These are phyloP conservation scores for Euryodendron excelsum DNA, from an alignment of 148 eudicot genomes.

Conservation along the genomic window DNA sequence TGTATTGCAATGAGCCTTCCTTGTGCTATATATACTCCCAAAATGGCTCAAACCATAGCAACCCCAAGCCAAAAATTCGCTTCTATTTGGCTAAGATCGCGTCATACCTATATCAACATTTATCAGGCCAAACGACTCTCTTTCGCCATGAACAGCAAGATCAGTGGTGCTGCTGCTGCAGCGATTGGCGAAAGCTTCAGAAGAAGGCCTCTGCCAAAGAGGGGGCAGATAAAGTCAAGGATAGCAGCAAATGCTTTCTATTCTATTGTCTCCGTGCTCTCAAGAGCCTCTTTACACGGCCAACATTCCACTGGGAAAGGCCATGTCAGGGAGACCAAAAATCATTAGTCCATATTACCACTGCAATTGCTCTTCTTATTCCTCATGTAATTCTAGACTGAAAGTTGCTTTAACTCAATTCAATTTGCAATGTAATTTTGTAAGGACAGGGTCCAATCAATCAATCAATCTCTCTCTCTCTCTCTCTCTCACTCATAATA, in stretches of 20 bases:
- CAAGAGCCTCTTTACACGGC: slow-evolving; percentile 19
- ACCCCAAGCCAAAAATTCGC: background rate
- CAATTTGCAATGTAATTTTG: too few relatives aligned
- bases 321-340: too few relatives aligned
- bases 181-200: slow-evolving; percentile 21
- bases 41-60: background rate
- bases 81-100: too few relatives aligned
- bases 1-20: background rate
- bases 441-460: too few relatives aligned
- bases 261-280: slow-evolving; percentile 29
- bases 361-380: too few relatives aligned
- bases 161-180: slow-evolving; percentile 17
- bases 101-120: too few relatives aligned
- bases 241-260: slow-evolving; percentile 51
- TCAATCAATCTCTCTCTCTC: too few relatives aligned
- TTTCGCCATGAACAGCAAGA: slow-evolving; percentile 26
- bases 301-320: slow-evolving; percentile 14
- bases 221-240: slow-evolving; percentile 51
- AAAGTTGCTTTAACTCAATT: too few relatives aligned
- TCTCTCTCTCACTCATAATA: too few relatives aligned
- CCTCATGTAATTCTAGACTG: too few relatives aligned
- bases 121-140: too few relatives aligned
- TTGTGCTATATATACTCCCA: background rate
- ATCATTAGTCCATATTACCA: background rate
- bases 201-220: slow-evolving; percentile 39